phyloP scores from a whole-genome alignment of 176 grass and related monocot species.

The Oryza australiensis region DNA sequence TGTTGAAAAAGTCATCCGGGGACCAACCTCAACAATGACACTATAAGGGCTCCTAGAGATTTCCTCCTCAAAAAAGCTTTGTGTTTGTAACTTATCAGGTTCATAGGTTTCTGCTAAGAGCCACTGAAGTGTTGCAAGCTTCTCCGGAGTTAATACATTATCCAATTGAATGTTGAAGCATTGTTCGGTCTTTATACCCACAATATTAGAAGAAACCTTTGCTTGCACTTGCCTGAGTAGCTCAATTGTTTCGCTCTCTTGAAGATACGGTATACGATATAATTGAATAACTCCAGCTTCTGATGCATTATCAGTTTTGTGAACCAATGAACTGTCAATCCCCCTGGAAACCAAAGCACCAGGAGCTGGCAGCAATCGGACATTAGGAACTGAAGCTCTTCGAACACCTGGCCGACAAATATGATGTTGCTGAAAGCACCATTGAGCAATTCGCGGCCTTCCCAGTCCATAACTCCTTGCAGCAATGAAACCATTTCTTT shows the following conservation, averaged over 20 bases:
- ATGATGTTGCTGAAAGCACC: conserved; percentile 39
- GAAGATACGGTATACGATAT: conserved; percentile 73
- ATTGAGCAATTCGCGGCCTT: conserved; percentile 25
- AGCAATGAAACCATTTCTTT: conserved; percentile 25
- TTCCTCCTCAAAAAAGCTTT: conserved; percentile 72
- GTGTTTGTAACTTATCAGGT: conserved; percentile 60
- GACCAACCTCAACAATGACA: conserved; percentile 74
- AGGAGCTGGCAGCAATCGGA: not conserved
- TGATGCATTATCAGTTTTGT: conserved; percentile 27
- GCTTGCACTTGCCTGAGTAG: conserved; percentile 69
- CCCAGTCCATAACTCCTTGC: conserved; percentile 15
- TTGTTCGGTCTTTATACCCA: conserved; percentile 66
- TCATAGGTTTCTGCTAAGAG: conserved; percentile 85
- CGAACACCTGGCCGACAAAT: conserved; percentile 30
- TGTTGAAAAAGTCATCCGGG: conserved; percentile 85
- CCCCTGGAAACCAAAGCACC: conserved; percentile 46
- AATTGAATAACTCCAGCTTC: conserved; percentile 58
- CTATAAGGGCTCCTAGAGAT: conserved; percentile 23
- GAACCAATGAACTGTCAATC: conserved; percentile 41
- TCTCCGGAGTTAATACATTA: conserved; percentile 39
- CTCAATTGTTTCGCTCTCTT: conserved; percentile 58
- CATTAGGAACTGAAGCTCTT: conserved; percentile 37
- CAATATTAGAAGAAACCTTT: conserved; percentile 70
- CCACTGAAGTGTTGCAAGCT: conserved; percentile 73
- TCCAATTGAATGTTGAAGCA: conserved; percentile 84